Evolutionary conservation across 805 yeast species (phyloP), one percentile per base, ranked within the genome.

Genomic region (Kuraishia ogatae): DNA sequence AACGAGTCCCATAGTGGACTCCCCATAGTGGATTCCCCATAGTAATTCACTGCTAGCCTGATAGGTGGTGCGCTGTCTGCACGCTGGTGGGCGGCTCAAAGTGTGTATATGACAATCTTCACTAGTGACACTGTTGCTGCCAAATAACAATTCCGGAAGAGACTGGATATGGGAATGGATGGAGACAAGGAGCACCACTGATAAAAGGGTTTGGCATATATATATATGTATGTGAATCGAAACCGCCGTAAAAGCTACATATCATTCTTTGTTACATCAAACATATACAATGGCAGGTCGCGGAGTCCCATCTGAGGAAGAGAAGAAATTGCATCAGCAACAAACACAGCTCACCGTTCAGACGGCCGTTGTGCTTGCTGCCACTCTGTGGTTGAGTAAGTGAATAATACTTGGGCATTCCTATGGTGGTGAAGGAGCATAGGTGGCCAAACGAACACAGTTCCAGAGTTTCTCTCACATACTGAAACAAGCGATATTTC

Each of bases 271-370:
- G 10, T 26, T 8, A 35, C 13, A 35, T 35, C 51, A 53, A 75
- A 75, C n/a, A n/a, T n/a, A n/a, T n/a, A n/a, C n/a, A 79, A 75
- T 73, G 64, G 79, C 78, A 52, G 71, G 77, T n/a, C n/a, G n/a
- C 60, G 79, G 81, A 64, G 74, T 75, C 60, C 71, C 73, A 53
- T 73, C 79, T 61, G 89, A 84, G 64, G 88, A 83, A 63, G 84
- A 84, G 70, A 84, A 81, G 74, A 83, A 79, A 66, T 66, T 78
- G 55, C 90, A 84, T 66, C 84, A 85, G 69, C 77, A 80, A 64
- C 79, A 77, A 61, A 82, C 89, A 54, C 73, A 76, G 63, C 75
- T 77, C 58, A 85, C 89, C 52, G 70, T 87, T 61, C 73, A 72
- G 61, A 72, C 77, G 51, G 89, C 92, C 23, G 83, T 82, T 50